Evolutionary conservation across 2,329 filamentous ascomycete species (phyloP), one percentile per base, ranked within the genome.

Genomic region (Apiospora pterosperma): DNA sequence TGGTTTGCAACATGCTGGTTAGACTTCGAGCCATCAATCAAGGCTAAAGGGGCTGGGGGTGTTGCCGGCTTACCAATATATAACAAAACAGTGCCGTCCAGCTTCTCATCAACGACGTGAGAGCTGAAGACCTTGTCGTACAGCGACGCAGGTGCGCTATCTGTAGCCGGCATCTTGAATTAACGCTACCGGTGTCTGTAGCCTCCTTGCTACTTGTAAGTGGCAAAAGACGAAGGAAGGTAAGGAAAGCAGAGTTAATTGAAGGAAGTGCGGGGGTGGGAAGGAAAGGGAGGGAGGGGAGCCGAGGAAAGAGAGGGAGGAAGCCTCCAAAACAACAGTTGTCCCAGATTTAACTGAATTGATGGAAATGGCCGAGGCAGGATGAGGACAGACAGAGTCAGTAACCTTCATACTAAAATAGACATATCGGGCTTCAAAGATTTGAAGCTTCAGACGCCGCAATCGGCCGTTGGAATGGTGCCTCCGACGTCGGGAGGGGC

Each of bases 111-210:
- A 76, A 99, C 94, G 74, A 98, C 90, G 79, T 99, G 96, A 82
- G 90, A 90, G 73, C 92, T 88, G 74, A 98, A 91, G 80, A 98
- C 94, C 89, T 98, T 98, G 86, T 60, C 95, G 82, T 98, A 98
- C 76, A 97, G 86, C 72, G 94, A 97, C 80, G 90, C 90, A 63
- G 92, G 92, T 69, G 84, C 85, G 77, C 84, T 83, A 71, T 90
- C 88, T 72, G 87, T 87, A 75, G 84, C 86, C 76, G 93, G 93
- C 93, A 97, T 96, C 73, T 55, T 55, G 48, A 10, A 28, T 19
- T 3, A 34, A n/a, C 16, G n/a, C 16, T 31, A n/a, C 12, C 12
- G n/a, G 25, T 28, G 12, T 10, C 7, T 34, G 3, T 34, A n/a
- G 19, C 48, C 8, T 55, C 25, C 8, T 55, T 55, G 48, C 28